These are phyloP conservation scores for Pichia californica DNA, from an alignment of 805 yeast species.

Conservation along the genomic window DNA sequence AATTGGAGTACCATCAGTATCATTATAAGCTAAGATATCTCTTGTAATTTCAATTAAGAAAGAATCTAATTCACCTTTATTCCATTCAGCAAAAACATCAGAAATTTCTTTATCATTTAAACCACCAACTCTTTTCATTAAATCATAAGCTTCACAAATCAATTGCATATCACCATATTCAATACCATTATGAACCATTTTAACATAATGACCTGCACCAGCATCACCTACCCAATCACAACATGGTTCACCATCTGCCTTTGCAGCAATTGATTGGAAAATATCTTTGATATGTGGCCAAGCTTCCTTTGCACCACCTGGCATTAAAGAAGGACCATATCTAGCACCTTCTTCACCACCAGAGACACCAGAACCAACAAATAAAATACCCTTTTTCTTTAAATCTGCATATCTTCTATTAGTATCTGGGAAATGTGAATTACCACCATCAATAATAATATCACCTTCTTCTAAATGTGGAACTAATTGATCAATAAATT, in stretches of 20 bases:
- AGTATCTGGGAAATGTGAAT: constrained; percentile 98
- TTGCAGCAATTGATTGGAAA: constrained; percentile 94
- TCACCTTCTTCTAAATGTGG: constrained; percentile 95
- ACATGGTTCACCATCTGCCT: constrained; percentile 97
- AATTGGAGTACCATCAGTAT: constrained; percentile 84
- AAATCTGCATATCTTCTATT: constrained; percentile 94
- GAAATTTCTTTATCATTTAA: constrained; percentile 88
- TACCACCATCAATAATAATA: constrained; percentile 99
- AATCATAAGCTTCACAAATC: constrained; percentile 95
- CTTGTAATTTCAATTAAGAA: constrained; percentile 95
- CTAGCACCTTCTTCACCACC: constrained; percentile 99
- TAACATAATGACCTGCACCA: constrained; percentile 98
- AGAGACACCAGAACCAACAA: constrained; percentile 98
- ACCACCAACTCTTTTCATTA: constrained; percentile 90
- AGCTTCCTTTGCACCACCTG: constrained; percentile 97
- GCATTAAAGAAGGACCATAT: constrained; percentile 98
- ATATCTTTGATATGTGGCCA: constrained; percentile 98
- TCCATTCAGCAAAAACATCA: constrained; percentile 88
- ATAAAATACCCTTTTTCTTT: constrained; percentile 77
- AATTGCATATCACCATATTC: constrained; percentile 99
- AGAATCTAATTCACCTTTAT: constrained; percentile 95
- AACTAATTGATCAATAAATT: constrained; percentile 77
- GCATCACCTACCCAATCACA: constrained; percentile 99
- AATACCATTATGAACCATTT: constrained; percentile 99
- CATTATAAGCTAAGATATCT: constrained; percentile 86